Percentiles rank a stretch among this genome's conserved stretches.
Conservation (phyloP, 192 early-diverging fungal genomes). For the Entomortierella chlamydospora region DNA sequence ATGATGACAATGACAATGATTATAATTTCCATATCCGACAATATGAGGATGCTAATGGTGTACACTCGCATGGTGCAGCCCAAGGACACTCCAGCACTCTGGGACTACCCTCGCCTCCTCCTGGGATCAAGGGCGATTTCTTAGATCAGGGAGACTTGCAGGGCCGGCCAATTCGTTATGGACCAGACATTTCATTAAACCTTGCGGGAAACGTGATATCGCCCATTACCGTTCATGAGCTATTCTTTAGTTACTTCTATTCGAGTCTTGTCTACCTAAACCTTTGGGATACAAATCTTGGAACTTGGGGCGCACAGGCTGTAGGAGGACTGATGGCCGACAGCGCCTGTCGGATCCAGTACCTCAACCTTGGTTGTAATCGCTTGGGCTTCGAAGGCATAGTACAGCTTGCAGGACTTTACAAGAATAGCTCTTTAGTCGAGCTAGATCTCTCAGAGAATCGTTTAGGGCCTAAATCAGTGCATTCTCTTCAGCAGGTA, state of each 20-base stretch:
- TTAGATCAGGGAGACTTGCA: background rate
- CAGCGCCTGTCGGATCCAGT: constrained; percentile 33
- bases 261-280: constrained; percentile 35
- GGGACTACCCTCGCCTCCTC: constrained; percentile 8
- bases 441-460: constrained; percentile 50
- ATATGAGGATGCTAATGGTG: background rate
- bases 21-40: background rate
- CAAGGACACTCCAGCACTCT: background rate
- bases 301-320: constrained; percentile 50
- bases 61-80: background rate
- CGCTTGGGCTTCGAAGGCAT: constrained; percentile 45
- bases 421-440: constrained; percentile 47
- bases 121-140: background rate
- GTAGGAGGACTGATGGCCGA: constrained; percentile 51
- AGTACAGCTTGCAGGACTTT: constrained; percentile 31
- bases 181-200: constrained; percentile 41
- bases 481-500: constrained; percentile 48
- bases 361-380: constrained; percentile 47
- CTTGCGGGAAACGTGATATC: constrained; percentile 39
- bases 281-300: constrained; percentile 49
- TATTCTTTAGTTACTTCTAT: constrained; percentile 46
- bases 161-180: constrained; percentile 16
- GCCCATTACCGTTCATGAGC: constrained; percentile 40
- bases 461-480: constrained; percentile 30
- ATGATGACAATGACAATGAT: background rate